Base-by-base conservation (phyloP, 2,329 filamentous ascomycete genomes). In the Penicillium sp. region DNA sequence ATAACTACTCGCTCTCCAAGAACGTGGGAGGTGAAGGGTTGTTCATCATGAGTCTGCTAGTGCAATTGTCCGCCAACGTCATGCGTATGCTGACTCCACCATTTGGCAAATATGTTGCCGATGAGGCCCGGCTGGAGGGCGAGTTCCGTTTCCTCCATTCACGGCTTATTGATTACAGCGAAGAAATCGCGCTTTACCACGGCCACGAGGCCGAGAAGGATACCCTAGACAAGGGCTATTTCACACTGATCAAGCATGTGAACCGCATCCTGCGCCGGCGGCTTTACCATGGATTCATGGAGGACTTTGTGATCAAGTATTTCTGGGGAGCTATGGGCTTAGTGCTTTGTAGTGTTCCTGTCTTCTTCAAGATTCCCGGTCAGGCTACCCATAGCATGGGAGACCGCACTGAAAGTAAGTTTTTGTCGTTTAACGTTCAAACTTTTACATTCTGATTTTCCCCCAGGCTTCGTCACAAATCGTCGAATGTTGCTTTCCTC, bases 261-360 rank as follows among this genome's bases (percentile, higher is more conserved):
- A 99, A 99, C 75, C 88, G 96, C 70, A 97, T 97, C 63, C 78
- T 99, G 60, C 84, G 92, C 39, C 83, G 91, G 60, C 86, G 94
- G 48, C 90, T 99, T 73, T 97, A 97, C 74, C 93, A 99, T 73
- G 93, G 92, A n/a, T 88, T 99, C 69, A 97, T 97, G 93, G 94
- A 99, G 73, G 94, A 99, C 74, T 99, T 97, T 75, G 91, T 97
- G 57, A 96, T 99, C 76, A 99, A 99, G 76, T 99, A 99, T 73
- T 94, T 97, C 76, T 99, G 94, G 94, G 94, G 94, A 40, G 93
- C 94, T 2, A 76, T 99, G 43, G 94, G 94, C 1, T 82, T 99
- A 62, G 76, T 96, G 62, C 86, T 99, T 10, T 99, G 94, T 80
- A 95, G 91, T 74, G 87, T 96, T 0, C 94, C 94, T 0, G 93